Percentiles rank a stretch among this genome's conserved stretches.
These are phyloP conservation scores for Lasiosphaeria ovina DNA, from an alignment of 495 filamentous ascomycete species.

Conservation along the genomic window DNA sequence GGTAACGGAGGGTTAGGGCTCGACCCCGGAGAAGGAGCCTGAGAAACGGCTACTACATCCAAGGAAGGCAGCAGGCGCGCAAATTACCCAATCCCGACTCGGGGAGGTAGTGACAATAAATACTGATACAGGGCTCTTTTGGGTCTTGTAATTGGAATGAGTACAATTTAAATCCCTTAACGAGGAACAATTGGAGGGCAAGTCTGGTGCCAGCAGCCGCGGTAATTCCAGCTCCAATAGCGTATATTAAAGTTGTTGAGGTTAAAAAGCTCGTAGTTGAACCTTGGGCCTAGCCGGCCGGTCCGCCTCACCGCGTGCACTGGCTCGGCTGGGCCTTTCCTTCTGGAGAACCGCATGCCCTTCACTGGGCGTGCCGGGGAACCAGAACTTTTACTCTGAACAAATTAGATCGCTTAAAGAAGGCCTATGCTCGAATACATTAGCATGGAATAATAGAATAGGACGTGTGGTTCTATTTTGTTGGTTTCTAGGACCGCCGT, in stretches of 20 bases:
- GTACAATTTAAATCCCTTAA: slow-evolving; percentile 54
- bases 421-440: slow-evolving; percentile 72
- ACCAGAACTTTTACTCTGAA: slow-evolving; percentile 70
- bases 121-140: slow-evolving; percentile 58
- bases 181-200: slow-evolving; percentile 58
- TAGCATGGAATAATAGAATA: slow-evolving; percentile 77
- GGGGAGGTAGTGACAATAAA: slow-evolving; percentile 51
- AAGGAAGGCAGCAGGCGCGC: slow-evolving; percentile 48
- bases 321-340: too few species aligned
- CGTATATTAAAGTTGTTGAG: slow-evolving; percentile 42
- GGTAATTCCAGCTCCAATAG: slow-evolving; percentile 39
- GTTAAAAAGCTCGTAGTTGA: slow-evolving; percentile 39
- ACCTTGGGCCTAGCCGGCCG: slow-evolving; percentile 48
- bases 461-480: slow-evolving; percentile 53
- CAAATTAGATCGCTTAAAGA: slow-evolving; percentile 74
- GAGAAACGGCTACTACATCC: slow-evolving; percentile 47
- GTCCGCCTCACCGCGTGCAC: slow-evolving; percentile 64
- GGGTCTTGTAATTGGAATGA: slow-evolving; percentile 38
- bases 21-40: slow-evolving; percentile 45
- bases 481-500: slow-evolving; percentile 62
- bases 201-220: slow-evolving; percentile 44
- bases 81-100: slow-evolving; percentile 54
- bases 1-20: slow-evolving; percentile 56
- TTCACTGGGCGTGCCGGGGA: slow-evolving; percentile 63
- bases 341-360: slow-evolving; percentile 61